Evolutionary conservation across 148 eudicot species (phyloP), one percentile per base, ranked within the genome.

Genomic region (Talinum fruticosum): DNA sequence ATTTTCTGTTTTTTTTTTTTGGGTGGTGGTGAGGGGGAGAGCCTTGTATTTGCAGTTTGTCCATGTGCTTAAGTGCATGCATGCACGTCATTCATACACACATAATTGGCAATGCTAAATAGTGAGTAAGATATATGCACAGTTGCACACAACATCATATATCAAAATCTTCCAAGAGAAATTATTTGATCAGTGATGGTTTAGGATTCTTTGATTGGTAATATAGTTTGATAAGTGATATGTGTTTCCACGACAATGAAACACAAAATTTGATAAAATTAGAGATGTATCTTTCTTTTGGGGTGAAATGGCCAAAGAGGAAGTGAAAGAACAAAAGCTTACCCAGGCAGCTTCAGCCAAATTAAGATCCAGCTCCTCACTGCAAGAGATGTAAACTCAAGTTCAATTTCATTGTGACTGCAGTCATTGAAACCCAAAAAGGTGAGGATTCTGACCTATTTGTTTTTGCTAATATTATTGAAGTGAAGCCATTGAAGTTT

Each of bases 331-430:
- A 32, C 36, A 54, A 45, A 34, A 37, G 79, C 91, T 59, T 85
- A 93, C 99, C 97, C 97, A 92, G 49, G 99, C 99, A 81, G 99
- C 99, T 86, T 90, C 97, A 0, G 97, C 84, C 88, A 96, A 83
- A 85, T 93, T 92, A 82, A 96, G 93, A 80, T 88, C 79, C 79
- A 96, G 86, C 88, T 86, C 97, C 85, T 93, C 94, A 79, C 99
- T 96, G 89, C 85, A 84, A 65, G 74, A 54, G 37, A 82, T 53
- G 64, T 69, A 78, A 80, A 74, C 57, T 14, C 41, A 47, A 72
- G 33, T 67, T 85, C 69, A 88, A 28, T 76, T 75, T 66, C 61
- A 36, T 29, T 59, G 69, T 41, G 13, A 32, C 36, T 18, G 70
- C 44, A 65, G 18, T 24, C n/a, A 6, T 54, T n/a, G n/a, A 26